Evolutionary conservation across 345 rosid species (phyloP).

Genomic region (Gynandropsis gynandra): DNA sequence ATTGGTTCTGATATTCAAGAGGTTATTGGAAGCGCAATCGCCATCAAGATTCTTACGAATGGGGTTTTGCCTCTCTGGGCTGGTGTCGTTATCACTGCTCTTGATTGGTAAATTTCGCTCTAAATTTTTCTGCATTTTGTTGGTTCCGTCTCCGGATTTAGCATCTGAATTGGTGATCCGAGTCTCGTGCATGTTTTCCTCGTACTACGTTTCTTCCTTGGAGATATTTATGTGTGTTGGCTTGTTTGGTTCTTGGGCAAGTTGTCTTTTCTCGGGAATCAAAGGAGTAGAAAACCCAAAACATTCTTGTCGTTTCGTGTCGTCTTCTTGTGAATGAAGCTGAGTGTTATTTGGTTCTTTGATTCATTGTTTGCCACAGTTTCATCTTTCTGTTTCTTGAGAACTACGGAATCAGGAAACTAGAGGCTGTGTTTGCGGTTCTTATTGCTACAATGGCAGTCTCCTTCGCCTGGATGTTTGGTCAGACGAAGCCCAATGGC

Average conservation of each 20-base stretch:
- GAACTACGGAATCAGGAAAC: conserved; percentile 85
- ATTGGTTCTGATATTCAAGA: conserved; percentile 94
- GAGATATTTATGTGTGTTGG: neutral
- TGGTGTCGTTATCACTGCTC: conserved; percentile 86
- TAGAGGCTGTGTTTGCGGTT: conserved; percentile 84
- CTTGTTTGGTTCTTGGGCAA: neutral
- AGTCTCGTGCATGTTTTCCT: too few species aligned
- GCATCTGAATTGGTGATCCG: neutral
- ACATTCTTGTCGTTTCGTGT: neutral
- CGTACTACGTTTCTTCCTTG: too few species aligned
- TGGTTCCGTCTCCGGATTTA: neutral
- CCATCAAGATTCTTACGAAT: conserved; percentile 72
- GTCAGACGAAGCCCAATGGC: conserved; percentile 75
- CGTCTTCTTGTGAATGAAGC: neutral
- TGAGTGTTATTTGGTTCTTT: neutral
- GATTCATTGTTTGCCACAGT: conserved; percentile 36
- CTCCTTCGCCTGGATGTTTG: conserved; percentile 97
- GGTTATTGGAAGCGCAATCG: conserved; percentile 94
- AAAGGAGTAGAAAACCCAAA: too few species aligned
- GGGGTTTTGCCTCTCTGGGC: conserved; percentile 79
- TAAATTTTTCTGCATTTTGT: neutral
- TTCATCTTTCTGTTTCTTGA: conserved; percentile 85
- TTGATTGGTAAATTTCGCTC: conserved; percentile 51
- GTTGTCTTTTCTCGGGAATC: too few species aligned
- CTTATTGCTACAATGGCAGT: conserved; percentile 77